Conservation (phyloP, 176 grass and related monocot species). For the Chrysopogon serrulatus region DNA sequence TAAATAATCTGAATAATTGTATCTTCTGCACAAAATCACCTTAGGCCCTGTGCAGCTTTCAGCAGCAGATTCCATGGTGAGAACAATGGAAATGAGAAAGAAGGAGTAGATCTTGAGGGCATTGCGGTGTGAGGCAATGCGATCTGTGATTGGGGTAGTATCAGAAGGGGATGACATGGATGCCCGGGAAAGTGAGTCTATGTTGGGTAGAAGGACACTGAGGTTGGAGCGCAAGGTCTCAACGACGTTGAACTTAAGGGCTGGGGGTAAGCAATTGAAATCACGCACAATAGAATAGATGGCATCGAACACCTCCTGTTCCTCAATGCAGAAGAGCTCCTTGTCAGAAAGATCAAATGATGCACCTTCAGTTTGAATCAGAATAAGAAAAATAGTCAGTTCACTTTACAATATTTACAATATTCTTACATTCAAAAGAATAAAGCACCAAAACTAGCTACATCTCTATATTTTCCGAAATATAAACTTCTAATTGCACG, state of each 20-base stretch:
- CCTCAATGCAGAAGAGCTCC: slow-evolving; percentile 94
- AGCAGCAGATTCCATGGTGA: slow-evolving; percentile 39
- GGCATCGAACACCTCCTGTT: slow-evolving; percentile 81
- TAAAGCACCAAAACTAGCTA: neutral
- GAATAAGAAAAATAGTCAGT: slow-evolving; percentile 27
- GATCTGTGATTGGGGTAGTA: slow-evolving; percentile 33
- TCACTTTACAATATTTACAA: neutral
- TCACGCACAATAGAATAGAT: slow-evolving; percentile 78
- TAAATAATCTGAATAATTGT: neutral
- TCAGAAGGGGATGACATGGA: slow-evolving; percentile 50
- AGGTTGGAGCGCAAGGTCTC: slow-evolving; percentile 95
- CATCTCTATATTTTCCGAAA: neutral
- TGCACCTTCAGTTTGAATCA: slow-evolving; percentile 42
- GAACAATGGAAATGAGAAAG: slow-evolving; percentile 73
- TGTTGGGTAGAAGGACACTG: slow-evolving; percentile 86
- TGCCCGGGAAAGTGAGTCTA: slow-evolving; percentile 73
- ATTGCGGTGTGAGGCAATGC: slow-evolving; percentile 77
- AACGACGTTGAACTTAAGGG: slow-evolving; percentile 82
- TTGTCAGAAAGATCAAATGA: slow-evolving; percentile 90
- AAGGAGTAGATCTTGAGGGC: slow-evolving; percentile 91
- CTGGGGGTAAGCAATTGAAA: slow-evolving; percentile 60
- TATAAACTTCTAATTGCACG: neutral
- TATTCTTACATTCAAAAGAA: neutral
- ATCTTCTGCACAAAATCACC: slow-evolving; percentile 33
- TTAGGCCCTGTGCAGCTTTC: slow-evolving; percentile 39